These are phyloP conservation scores for Colletotrichum salicis DNA, from an alignment of 2,329 filamentous ascomycete species.

Conservation along the genomic window DNA sequence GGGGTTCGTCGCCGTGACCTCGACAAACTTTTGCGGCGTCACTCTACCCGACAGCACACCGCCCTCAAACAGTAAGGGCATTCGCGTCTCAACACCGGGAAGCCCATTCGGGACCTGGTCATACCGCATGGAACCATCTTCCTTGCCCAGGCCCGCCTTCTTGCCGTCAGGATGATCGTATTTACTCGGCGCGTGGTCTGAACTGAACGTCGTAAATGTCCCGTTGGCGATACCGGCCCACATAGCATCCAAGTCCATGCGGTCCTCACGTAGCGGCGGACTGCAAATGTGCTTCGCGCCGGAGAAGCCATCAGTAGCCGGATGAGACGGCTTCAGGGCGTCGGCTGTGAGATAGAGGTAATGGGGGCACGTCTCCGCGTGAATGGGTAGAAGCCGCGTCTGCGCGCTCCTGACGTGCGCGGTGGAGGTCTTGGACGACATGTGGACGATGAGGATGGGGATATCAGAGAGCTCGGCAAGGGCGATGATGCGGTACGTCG, in stretches of 20 bases:
- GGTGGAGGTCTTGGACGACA: conserved; percentile 58
- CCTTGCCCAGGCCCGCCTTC: conserved; percentile 52
- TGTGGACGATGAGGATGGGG: conserved; percentile 65
- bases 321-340: conserved; percentile 47
- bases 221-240: conserved; percentile 62
- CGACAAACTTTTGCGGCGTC: conserved; percentile 62
- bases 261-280: conserved; percentile 59
- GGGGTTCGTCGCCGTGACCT: conserved; percentile 64
- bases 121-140: conserved; percentile 50
- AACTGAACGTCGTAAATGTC: conserved; percentile 62
- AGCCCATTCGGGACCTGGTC: conserved; percentile 68
- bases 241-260: conserved; percentile 59
- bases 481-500: conserved; percentile 62
- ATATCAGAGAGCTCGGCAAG: conserved; percentile 60
- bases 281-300: conserved; percentile 65
- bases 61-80: conserved; percentile 50
- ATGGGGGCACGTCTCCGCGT: conserved; percentile 66
- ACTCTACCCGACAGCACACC: conserved; percentile 50
- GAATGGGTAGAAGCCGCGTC: conserved; percentile 56
- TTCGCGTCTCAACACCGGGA: conserved; percentile 67
- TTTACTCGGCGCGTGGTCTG: conserved; percentile 59
- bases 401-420: conserved; percentile 56
- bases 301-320: conserved; percentile 60
- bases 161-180: conserved; percentile 61
- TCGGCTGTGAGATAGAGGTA: conserved; percentile 64